Evolutionary conservation across 2,329 filamentous ascomycete genomes (phyloP).

Genomic region (Penicillium hesseltinei): DNA sequence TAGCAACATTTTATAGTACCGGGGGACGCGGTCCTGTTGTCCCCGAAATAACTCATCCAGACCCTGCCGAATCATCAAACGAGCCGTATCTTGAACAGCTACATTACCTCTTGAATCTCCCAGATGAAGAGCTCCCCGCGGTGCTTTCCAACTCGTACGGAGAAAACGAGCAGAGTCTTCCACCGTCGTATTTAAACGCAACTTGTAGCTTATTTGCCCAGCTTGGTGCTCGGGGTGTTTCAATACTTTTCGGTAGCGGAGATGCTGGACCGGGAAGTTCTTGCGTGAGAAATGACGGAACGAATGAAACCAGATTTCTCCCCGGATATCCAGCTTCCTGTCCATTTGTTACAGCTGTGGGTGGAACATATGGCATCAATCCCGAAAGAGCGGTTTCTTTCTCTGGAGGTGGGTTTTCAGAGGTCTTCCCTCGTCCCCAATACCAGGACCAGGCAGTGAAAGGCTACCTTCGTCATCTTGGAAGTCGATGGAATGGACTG

Average conservation of each 20-base stretch:
- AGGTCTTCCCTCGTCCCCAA: conserved; percentile 47
- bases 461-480: conserved; percentile 44
- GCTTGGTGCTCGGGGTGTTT: conserved; percentile 64
- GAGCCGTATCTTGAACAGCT: conserved; percentile 68
- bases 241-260: conserved; percentile 64
- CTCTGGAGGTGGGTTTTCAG: conserved; percentile 52
- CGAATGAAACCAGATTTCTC: conserved; percentile 51
- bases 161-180: conserved; percentile 64
- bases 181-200: conserved; percentile 57
- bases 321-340: conserved; percentile 58
- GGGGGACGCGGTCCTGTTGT: conserved; percentile 55
- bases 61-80: conserved; percentile 49
- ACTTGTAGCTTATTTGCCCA: conserved; percentile 64
- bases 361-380: conserved; percentile 53
- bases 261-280: conserved; percentile 59
- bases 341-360: conserved; percentile 63
- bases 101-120: conserved; percentile 57
- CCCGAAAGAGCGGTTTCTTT: conserved; percentile 58
- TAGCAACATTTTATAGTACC: conserved; percentile 59
- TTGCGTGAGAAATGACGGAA: conserved; percentile 57
- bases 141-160: conserved; percentile 70
- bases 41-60: conserved; percentile 48
- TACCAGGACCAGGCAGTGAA: conserved; percentile 50
- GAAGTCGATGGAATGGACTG: conserved; percentile 44
- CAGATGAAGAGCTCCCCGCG: conserved; percentile 57